Conservation (phyloP, 1,284 basidiomycete genomes). For the Microbotryum violaceum region DNA sequence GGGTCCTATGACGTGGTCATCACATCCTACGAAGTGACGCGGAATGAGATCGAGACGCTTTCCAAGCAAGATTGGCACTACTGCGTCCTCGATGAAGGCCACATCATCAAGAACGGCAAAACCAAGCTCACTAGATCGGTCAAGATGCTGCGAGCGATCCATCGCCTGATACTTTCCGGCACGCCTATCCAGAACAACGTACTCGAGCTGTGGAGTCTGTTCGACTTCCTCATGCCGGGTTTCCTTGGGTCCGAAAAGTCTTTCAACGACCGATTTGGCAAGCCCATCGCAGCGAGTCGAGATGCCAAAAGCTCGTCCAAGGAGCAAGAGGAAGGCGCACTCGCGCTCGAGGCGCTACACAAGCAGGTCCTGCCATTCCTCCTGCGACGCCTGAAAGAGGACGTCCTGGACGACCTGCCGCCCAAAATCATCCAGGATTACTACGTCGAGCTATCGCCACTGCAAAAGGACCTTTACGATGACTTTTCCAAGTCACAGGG, state of each 20-base stretch:
- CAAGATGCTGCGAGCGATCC: constrained; percentile 81
- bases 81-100: constrained; percentile 96
- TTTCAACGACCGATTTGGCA: constrained; percentile 93
- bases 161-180: constrained; percentile 88
- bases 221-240: constrained; percentile 99
- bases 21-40: constrained; percentile 93
- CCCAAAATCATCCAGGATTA: constrained; percentile 99
- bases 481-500: constrained; percentile 73
- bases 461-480: constrained; percentile 90
- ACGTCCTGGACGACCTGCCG: constrained; percentile 90
- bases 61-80: constrained; percentile 80
- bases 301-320: constrained; percentile 83
- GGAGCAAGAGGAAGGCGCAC: constrained; percentile 83
- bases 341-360: constrained; percentile 91
- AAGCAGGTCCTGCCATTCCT: constrained; percentile 99
- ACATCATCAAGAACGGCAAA: constrained; percentile 97
- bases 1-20: constrained; percentile 77
- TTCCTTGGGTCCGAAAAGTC: constrained; percentile 91
- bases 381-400: constrained; percentile 91
- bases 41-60: constrained; percentile 82
- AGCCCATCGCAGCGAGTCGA: constrained; percentile 88
- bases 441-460: constrained; percentile 90
- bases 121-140: constrained; percentile 96
- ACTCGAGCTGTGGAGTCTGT: constrained; percentile 94
- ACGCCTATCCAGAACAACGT: constrained; percentile 99